Percentiles rank a stretch among this genome's conserved stretches.
Conservation (phyloP, 176 grass and related monocot species). For the Olyra latifolia region DNA sequence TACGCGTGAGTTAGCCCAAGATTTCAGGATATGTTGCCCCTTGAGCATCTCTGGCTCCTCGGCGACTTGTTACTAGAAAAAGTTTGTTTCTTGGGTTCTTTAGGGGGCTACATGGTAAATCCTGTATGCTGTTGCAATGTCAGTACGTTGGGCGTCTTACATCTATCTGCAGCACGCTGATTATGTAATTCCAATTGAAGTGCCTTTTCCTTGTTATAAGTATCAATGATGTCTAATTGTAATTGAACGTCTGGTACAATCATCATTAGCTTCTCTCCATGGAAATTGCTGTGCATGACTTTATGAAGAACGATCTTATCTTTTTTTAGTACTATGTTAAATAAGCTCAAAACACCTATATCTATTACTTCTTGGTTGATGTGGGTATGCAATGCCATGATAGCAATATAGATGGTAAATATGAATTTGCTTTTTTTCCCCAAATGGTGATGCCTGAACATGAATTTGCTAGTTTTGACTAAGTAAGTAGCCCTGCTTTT, state of each 20-base stretch:
- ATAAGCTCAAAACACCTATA: neutral
- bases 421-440: constrained; percentile 13
- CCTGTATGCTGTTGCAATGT: neutral
- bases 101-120: constrained; percentile 6
- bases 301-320: neutral
- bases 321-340: neutral
- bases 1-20: neutral
- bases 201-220: neutral
- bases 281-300: neutral
- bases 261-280: neutral
- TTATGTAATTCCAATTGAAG: constrained; percentile 21
- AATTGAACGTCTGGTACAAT: neutral
- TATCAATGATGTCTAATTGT: neutral
- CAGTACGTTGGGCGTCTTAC: neutral
- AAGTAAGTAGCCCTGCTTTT: neutral
- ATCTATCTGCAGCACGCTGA: neutral
- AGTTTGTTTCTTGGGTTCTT: neutral
- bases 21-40: neutral
- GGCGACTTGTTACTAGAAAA: neutral
- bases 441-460: neutral
- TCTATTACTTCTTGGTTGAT: neutral
- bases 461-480: constrained; percentile 6
- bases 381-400: neutral
- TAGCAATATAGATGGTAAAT: neutral
- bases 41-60: neutral